Evolutionary conservation across 768 basidiomycete genomes (phyloP), one percentile per base, ranked within the genome.

Genomic region (Auriscalpium orientale): DNA sequence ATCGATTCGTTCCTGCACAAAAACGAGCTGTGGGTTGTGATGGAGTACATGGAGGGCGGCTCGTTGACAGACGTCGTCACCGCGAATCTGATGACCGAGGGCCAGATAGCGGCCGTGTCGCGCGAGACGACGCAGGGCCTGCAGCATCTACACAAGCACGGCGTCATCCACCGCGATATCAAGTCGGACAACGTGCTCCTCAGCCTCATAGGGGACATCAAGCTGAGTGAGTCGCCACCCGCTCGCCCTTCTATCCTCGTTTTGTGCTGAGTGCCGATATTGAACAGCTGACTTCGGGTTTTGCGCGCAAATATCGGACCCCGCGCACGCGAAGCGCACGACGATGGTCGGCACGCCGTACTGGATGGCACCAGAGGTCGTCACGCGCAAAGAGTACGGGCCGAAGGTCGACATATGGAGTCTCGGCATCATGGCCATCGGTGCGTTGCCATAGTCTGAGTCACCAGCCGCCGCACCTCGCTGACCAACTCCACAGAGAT

Each of bases 21-120:
- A 79, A 97, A 95, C 69, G 97, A 98, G 67, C 78, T 99, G 4
- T 98, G 97, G 97, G 94, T 99, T 40, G 93, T 98, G 55, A 98
- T 99, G 97, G 97, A 98, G 74, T 98, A 95, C 72, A 98, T 98
- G 95, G 95, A 98, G 72, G 95, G 95, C 43, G 91, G 92, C 36
- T 87, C 84, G 34, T 74, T 98, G 46, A 99, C 95, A 5, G 95
- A 98, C 67, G 94, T 98, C 59, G 94, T 94, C 63, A 94, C 91
- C 16, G 90, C 87, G 51, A 94, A 95, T 70, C 72, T 97, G 65
- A 98, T 99, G 94, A 94, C 89, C 0, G 97, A 98, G 70, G 97
- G 95, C 1, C 97, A 98, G 75, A 98, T 99, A 59, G 94, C 97
- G 0, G 97, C 95, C 4, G 97, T 98, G 35, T 90, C 87, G 46